Percentiles rank a stretch among this genome's conserved stretches.
These are phyloP conservation scores for Biscutella laevigata DNA, from an alignment of 441 rosid species.

Conservation along the genomic window DNA sequence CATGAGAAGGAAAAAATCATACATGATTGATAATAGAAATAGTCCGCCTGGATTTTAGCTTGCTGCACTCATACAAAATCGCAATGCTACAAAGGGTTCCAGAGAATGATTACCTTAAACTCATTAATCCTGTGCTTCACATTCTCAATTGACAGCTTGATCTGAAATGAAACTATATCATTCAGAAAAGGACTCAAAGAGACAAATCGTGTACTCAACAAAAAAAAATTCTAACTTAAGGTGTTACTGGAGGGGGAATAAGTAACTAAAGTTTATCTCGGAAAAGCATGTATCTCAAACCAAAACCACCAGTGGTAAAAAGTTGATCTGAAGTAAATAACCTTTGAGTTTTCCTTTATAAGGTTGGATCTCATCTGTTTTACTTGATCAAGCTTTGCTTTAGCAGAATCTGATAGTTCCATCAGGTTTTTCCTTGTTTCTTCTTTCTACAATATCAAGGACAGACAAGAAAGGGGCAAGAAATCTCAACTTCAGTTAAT, in stretches of 20 bases:
- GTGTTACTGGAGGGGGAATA: not conserved
- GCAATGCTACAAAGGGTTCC: not conserved
- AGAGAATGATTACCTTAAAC: conserved; percentile 37
- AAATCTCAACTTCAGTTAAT: not conserved
- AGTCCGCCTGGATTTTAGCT: too few species aligned
- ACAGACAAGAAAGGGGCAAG: not conserved
- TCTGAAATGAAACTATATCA: conserved; percentile 31
- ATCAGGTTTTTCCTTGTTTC: conserved; percentile 11
- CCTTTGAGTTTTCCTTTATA: conserved; percentile 41
- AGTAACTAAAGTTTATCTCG: not conserved
- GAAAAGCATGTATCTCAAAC: not conserved
- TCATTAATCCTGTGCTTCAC: conserved; percentile 39
- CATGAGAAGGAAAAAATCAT: not conserved
- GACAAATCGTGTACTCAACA: not conserved
- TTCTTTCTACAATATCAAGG: conserved; percentile 1
- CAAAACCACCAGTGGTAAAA: not conserved
- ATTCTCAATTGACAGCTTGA: conserved; percentile 39
- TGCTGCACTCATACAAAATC: conserved; percentile 1
- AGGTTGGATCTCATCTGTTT: conserved; percentile 34
- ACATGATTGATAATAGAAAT: not conserved
- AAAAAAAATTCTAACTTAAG: not conserved
- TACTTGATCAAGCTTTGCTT: conserved; percentile 42
- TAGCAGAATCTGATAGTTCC: conserved; percentile 38
- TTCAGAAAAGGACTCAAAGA: not conserved
- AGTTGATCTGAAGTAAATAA: conserved; percentile 18